phyloP scores from a whole-genome alignment of 768 basidiomycete genomes.

The Suillus subaureus region DNA sequence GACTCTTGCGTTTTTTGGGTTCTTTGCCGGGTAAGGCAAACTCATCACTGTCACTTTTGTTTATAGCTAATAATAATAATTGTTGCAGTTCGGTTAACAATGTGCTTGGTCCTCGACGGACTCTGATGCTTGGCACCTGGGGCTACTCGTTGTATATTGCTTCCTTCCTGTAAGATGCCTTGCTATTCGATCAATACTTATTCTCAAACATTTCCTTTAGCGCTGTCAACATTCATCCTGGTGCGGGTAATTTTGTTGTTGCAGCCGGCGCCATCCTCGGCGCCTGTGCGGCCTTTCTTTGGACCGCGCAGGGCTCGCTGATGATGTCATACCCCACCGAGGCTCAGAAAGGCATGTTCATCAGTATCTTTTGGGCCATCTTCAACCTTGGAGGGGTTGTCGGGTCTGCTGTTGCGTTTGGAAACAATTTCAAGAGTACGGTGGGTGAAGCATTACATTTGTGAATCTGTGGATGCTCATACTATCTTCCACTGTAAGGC shows the following conservation, averaged over 20 bases:
- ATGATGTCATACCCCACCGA: constrained; percentile 63
- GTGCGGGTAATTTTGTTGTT: constrained; percentile 47
- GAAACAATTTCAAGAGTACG: constrained; percentile 64
- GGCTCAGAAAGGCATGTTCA: constrained; percentile 55
- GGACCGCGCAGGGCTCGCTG: constrained; percentile 53
- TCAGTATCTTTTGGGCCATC: constrained; percentile 63
- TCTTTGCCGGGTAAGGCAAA: constrained; percentile 65
- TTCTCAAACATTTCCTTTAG: constrained; percentile 36
- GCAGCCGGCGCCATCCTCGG: constrained; percentile 53
- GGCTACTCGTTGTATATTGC: constrained; percentile 57
- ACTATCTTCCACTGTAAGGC: constrained; percentile 18
- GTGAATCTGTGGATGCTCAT: not conserved
- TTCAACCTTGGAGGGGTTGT: constrained; percentile 84
- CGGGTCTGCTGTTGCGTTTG: constrained; percentile 75
- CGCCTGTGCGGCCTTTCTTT: constrained; percentile 50
- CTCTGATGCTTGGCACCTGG: constrained; percentile 51
- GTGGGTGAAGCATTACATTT: constrained; percentile 36
- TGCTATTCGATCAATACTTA: not conserved
- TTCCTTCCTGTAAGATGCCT: constrained; percentile 41
- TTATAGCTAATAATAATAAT: not conserved
- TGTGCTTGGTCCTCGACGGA: constrained; percentile 52
- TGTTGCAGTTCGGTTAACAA: constrained; percentile 71
- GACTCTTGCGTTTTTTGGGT: constrained; percentile 62
- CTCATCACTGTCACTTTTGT: not conserved
- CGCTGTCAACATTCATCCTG: constrained; percentile 41